Evolutionary conservation across 164 flowering plant species (phyloP).

Genomic region (grape (Vitis vinifera)): DNA sequence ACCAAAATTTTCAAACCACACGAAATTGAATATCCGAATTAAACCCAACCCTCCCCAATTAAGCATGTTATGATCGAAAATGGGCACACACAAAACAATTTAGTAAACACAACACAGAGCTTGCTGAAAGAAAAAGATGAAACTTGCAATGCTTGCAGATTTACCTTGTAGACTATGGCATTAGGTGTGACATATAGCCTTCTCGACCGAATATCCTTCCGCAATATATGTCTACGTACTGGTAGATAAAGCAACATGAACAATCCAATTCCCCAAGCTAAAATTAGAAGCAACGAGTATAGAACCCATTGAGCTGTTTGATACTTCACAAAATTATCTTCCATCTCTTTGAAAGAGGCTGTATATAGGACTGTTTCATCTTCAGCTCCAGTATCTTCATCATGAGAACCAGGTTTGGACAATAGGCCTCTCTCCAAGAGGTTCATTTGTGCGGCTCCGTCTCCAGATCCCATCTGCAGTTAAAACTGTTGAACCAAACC

Average conservation of each 20-base stretch:
- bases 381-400: slow-evolving; percentile 16
- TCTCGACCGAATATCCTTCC: slow-evolving; percentile 61
- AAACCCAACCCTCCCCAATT: too few relatives aligned
- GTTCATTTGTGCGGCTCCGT: slow-evolving; percentile 53
- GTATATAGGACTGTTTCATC: slow-evolving; percentile 47
- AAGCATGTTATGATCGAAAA: not conserved
- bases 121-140: not conserved
- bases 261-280: slow-evolving; percentile 84
- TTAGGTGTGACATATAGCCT: slow-evolving; percentile 65
- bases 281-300: slow-evolving; percentile 61
- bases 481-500: too few relatives aligned
- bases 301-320: slow-evolving; percentile 73
- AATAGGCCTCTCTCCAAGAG: slow-evolving; percentile 54
- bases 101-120: not conserved
- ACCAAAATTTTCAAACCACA: too few relatives aligned
- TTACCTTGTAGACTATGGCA: slow-evolving; percentile 77
- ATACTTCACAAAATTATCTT: slow-evolving; percentile 66
- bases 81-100: not conserved
- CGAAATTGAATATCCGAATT: too few relatives aligned
- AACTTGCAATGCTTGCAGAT: not conserved
- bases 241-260: slow-evolving; percentile 79
- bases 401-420: slow-evolving; percentile 13
- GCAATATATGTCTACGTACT: slow-evolving; percentile 52
- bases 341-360: slow-evolving; percentile 70
- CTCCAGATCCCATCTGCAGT: slow-evolving; percentile 45